Evolutionary conservation across 2,329 filamentous ascomycete species (phyloP), one percentile per base, ranked within the genome.

Genomic region (Paraconiothyrium brasiliense): DNA sequence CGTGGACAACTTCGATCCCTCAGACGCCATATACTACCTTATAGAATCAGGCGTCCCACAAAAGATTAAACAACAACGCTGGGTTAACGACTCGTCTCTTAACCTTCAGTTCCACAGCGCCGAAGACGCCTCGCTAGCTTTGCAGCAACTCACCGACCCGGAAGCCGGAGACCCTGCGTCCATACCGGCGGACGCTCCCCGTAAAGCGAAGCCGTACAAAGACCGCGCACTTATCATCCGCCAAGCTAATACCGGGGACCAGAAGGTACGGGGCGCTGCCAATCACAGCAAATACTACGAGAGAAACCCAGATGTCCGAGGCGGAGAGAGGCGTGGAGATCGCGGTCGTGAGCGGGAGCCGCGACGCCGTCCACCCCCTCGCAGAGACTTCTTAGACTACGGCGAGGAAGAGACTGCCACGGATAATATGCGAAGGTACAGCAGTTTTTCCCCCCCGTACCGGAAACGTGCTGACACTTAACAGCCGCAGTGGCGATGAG

Each of bases 21-120:
- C 88, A 58, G 89, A 97, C 66, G 90, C 98, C 70, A 90, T 91
- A 69, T 83, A 86, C 61, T 97, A 93, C 71, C 87, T 92, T 9
- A 80, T 83, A 51, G 85, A 92, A 65, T 87, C 95, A 76, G 93
- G 86, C 83, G 84, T 58, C 73, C 81, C 56, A 83, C 89, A 59
- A 82, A 86, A 59, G 85, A 87, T 73, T 46, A 75, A 74, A 54
- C 67, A 72, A 63, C 84, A 97, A 65, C 93, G 98, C 80, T 99
- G 95, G 95, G 93, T 99, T 67, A 92, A 98, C 76, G 95, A 99
- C 78, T 89, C 88, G 7, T 94, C 93, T 0, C 92, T 93, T 64
- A 98, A 98, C 75, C 83, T 97, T 57, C 79, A 97, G 56, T 98
- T 95, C 80, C 82, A 83, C 59, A 84, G 81, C 39, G 73, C 82